Conservation (phyloP, 768 basidiomycete species). For the Termitomyces sp. region DNA sequence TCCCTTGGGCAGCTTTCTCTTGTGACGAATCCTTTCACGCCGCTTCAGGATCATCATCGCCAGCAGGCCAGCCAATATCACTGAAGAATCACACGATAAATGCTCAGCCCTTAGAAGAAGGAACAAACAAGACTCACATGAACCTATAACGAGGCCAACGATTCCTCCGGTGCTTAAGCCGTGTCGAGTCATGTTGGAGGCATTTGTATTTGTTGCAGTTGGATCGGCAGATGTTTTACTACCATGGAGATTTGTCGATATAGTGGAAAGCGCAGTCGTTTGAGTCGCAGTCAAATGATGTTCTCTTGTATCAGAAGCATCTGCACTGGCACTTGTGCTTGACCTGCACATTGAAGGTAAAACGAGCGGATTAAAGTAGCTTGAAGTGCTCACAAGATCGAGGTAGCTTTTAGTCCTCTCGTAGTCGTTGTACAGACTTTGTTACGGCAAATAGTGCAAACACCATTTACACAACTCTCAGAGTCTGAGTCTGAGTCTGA, state of each 20-base stretch:
- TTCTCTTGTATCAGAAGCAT: background rate
- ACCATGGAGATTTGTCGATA: background rate
- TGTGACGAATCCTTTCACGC: background rate
- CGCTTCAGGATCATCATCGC: background rate
- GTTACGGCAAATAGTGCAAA: constrained; percentile 10
- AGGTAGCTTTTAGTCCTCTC: background rate
- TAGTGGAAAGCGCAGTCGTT: background rate
- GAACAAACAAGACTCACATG: background rate
- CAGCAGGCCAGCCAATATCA: constrained; percentile 1
- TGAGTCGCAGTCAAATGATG: background rate
- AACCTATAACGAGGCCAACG: background rate
- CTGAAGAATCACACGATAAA: background rate
- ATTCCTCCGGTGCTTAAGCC: constrained; percentile 1
- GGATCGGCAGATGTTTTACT: background rate
- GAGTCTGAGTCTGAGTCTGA: constrained; percentile 4
- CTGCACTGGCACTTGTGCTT: background rate
- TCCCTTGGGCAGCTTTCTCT: background rate
- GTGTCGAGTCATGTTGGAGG: background rate
- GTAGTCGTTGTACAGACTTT: background rate
- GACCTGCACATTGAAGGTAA: background rate
- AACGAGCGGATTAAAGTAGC: background rate
- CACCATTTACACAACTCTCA: constrained; percentile 13
- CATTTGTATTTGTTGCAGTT: background rate
- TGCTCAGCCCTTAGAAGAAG: background rate
- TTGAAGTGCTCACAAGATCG: background rate